These are phyloP conservation scores for Coccomyxa sp. DNA, from an alignment of 139 green algal genomes.

Conservation along the genomic window DNA sequence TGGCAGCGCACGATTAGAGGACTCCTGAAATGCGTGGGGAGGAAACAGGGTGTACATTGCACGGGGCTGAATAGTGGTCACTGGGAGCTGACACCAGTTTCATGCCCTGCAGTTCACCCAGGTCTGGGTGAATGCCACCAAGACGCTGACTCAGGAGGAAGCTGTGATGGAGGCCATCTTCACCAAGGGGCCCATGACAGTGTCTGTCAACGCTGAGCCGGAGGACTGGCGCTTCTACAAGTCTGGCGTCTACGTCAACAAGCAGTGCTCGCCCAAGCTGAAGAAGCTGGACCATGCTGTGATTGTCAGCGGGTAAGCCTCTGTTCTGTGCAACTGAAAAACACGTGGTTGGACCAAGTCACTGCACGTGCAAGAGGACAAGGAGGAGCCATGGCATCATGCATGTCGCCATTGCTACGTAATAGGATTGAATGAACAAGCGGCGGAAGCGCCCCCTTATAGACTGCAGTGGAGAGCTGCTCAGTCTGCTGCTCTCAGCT, in stretches of 20 bases:
- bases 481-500: too few relatives aligned
- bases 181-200: slow-evolving; percentile 40
- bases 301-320: slow-evolving; percentile 40
- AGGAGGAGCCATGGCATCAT: not conserved
- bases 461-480: too few relatives aligned
- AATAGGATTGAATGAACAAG: not conserved
- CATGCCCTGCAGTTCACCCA: not conserved
- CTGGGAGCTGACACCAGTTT: not conserved
- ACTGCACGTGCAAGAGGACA: not conserved
- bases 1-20: not conserved
- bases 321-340: not conserved
- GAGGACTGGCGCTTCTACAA: slow-evolving; percentile 38
- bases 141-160: slow-evolving; percentile 19
- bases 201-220: slow-evolving; percentile 35
- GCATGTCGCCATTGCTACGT: not conserved
- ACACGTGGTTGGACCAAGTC: not conserved
- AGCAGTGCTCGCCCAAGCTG: slow-evolving; percentile 13
- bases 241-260: slow-evolving; percentile 31
- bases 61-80: too few relatives aligned
- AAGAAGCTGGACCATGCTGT: slow-evolving; percentile 51
- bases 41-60: not conserved
- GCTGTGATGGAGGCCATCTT: slow-evolving; percentile 41
- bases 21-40: not conserved
- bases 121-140: slow-evolving; percentile 1
- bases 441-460: not conserved